A percentile compares a stretch with the other conserved stretches of the same genome.
Conservation (phyloP, 805 yeast species). For the Wickerhamiella spandovensis region DNA sequence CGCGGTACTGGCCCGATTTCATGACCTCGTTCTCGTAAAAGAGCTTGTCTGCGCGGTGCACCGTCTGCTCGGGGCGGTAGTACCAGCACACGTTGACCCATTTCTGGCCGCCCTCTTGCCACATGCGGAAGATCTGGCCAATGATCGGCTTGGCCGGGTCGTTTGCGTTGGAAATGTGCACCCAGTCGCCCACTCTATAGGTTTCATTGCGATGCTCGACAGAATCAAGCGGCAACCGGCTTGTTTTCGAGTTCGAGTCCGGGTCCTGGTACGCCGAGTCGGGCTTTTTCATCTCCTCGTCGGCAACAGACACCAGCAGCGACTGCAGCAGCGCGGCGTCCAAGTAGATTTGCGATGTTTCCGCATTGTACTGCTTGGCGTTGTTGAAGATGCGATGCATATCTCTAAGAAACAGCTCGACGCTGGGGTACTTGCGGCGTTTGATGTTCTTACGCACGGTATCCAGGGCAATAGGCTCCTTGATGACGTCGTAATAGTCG, state of each 20-base stretch:
- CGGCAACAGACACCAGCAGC: conserved; percentile 41
- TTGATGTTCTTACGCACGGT: conserved; percentile 65
- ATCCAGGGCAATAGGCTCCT: conserved; percentile 30
- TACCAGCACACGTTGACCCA: conserved; percentile 97
- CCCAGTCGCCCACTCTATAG: conserved; percentile 92
- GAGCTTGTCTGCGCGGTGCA: conserved; percentile 77
- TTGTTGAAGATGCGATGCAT: conserved; percentile 62
- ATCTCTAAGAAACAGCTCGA: conserved; percentile 66
- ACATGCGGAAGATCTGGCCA: conserved; percentile 84
- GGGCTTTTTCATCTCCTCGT: conserved; percentile 64
- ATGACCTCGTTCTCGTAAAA: conserved; percentile 92
- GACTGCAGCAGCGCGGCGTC: conserved; percentile 54
- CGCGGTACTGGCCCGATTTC: conserved; percentile 93
- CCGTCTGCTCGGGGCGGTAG: conserved; percentile 94
- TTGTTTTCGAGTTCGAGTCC: conserved; percentile 42
- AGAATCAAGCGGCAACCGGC: conserved; percentile 70
- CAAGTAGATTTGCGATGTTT: conserved; percentile 42
- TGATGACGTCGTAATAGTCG: conserved; percentile 34
- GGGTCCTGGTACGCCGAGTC: conserved; percentile 55
- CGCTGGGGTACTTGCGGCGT: conserved; percentile 64
- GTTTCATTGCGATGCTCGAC: conserved; percentile 56
- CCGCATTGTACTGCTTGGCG: conserved; percentile 50
- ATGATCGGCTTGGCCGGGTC: conserved; percentile 83
- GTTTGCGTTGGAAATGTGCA: conserved; percentile 71
- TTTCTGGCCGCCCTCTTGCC: conserved; percentile 71